A percentile compares a stretch with the other conserved stretches of the same genome.
Evolutionary conservation across 768 basidiomycete species (phyloP).

Genomic region (Crepidotus variabilis): DNA sequence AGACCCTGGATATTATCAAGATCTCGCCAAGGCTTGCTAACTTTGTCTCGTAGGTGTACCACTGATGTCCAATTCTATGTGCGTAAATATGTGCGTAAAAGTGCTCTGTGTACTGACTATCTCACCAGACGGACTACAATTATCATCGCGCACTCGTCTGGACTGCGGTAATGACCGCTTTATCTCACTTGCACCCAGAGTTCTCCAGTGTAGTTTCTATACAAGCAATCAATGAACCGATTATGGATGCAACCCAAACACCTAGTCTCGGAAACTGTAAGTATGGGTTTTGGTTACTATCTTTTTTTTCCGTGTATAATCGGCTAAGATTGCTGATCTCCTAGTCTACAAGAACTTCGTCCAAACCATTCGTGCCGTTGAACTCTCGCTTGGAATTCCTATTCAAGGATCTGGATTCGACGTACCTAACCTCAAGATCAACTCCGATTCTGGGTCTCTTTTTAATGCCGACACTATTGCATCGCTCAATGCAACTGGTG

Average conservation of each 20-base stretch:
- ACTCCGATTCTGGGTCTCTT: neutral
- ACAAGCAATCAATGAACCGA: conserved; percentile 76
- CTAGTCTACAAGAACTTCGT: conserved; percentile 72
- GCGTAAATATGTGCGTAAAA: conserved; percentile 3
- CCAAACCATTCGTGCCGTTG: conserved; percentile 59
- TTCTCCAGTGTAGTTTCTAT: conserved; percentile 67
- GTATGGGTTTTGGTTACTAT: no score
- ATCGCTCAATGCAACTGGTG: conserved; percentile 10
- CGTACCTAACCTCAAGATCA: conserved; percentile 9
- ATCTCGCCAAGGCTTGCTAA: neutral
- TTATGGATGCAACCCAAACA: conserved; percentile 65
- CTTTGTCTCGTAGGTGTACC: conserved; percentile 49
- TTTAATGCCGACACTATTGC: neutral
- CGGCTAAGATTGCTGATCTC: conserved; percentile 1
- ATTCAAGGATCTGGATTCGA: conserved; percentile 26
- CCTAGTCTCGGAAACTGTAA: conserved; percentile 69
- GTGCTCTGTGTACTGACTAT: neutral
- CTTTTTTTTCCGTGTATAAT: neutral
- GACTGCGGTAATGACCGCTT: conserved; percentile 74
- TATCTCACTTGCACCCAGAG: conserved; percentile 65
- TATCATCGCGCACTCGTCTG: conserved; percentile 78
- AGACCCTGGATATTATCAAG: conserved; percentile 10
- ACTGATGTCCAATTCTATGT: conserved; percentile 72
- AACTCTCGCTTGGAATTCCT: conserved; percentile 54
- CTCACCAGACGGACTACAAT: conserved; percentile 57